Base-by-base conservation (phyloP, 768 basidiomycete species). In the Panellus pusillus region DNA sequence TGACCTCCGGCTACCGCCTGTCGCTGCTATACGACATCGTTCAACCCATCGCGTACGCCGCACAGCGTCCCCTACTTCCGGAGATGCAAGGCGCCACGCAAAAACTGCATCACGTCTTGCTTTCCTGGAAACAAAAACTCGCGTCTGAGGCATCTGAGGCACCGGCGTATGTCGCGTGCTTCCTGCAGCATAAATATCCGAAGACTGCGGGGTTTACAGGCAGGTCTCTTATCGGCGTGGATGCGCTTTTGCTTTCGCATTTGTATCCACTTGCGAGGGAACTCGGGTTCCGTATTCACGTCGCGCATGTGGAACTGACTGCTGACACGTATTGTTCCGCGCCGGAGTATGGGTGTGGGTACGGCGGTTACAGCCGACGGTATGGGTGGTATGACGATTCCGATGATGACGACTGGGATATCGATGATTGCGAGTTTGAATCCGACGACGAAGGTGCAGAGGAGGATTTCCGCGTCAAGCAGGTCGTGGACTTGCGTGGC, bases 231-330 rank as follows among this genome's bases (percentile, higher is more conserved):
- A 47, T 39, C n/a, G 57, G 57, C 9, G 24, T 39, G 3, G 62
- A 63, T n/a, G 55, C 48, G 27, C 57, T 54, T 13, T 48, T 61
- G 28, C 18, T 63, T 3, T 55, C 59, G 14, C 60, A 61, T 20
- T 47, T 63, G 6, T 35, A 42, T 12, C 57, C 62, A 8, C 47
- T 63, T 29, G 60, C 54, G 1, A 53, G 52, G n/a, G 51, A 54
- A 20, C 54, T 58, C 31, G 47, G 44, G 9, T 63, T 63, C 31
- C 44, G 54, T 19, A 40, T 59, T 29, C 51, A 59, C 32, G 32
- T 63, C n/a, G 60, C 57, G 2, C 54, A 52, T 20, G 14, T 60
- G n/a, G 6, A 14, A 1, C 1, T 45, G 13, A 55, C 58, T 7
- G 47, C 52, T 37, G 4, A 13, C 4, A 35, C 29, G 4, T 24